Evolutionary conservation across 805 yeast genomes (phyloP).

Genomic region (Osmozyma mogii): DNA sequence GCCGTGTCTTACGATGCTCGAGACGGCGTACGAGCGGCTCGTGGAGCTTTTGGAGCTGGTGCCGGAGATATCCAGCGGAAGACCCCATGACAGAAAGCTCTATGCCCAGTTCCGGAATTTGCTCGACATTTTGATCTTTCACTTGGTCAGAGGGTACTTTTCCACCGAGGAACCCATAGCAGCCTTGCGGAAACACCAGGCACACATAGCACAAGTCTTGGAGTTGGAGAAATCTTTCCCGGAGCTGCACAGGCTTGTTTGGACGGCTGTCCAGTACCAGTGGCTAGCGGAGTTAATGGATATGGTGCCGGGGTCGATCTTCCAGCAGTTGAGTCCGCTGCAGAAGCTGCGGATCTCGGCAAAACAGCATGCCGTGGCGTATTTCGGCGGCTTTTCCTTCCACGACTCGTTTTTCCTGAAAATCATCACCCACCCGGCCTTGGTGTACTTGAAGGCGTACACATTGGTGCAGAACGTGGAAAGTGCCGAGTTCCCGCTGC

Average conservation of each 20-base stretch:
- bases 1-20: conserved; percentile 20
- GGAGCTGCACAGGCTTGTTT: conserved; percentile 20
- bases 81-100: conserved; percentile 23
- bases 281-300: conserved; percentile 56
- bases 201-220: conserved; percentile 50
- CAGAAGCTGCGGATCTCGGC: conserved; percentile 4
- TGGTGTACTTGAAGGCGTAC: conserved; percentile 23
- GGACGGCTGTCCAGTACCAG: conserved; percentile 59
- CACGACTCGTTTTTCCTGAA: conserved; percentile 14
- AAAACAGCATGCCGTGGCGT: conserved; percentile 8
- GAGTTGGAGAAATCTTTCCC: conserved; percentile 19
- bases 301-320: conserved; percentile 37
- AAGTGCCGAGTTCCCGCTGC: too few relatives aligned
- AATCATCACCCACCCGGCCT: conserved; percentile 22
- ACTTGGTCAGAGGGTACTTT: conserved; percentile 53
- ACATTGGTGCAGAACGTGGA: too few relatives aligned
- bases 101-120: conserved; percentile 34
- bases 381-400: conserved; percentile 29
- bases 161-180: conserved; percentile 49
- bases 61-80: conserved; percentile 6
- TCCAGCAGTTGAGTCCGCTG: conserved; percentile 6
- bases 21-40: conserved; percentile 25
- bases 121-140: conserved; percentile 55
- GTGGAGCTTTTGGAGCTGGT: conserved; percentile 17
- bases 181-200: conserved; percentile 57